Evolutionary conservation across 345 rosid species (phyloP).

Genomic region (Gossypium turneri): DNA sequence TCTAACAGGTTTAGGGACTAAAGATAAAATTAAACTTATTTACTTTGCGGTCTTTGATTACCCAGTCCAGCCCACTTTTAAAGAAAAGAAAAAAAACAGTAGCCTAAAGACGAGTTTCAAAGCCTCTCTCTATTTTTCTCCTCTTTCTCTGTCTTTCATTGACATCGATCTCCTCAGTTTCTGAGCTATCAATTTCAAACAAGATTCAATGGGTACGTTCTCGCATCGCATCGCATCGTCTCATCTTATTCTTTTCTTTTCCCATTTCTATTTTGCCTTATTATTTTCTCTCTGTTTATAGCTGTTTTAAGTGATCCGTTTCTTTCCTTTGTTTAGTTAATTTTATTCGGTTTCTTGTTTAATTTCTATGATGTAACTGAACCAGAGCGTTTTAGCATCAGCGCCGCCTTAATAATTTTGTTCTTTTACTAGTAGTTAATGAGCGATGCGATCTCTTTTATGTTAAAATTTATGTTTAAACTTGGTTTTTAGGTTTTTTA

Average conservation of each 20-base stretch:
- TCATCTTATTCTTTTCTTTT: neutral
- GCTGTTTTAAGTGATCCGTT: neutral
- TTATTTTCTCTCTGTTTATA: neutral
- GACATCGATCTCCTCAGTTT: constrained; percentile 10
- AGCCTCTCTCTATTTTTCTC: neutral
- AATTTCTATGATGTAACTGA: constrained; percentile 9
- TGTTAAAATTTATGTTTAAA: neutral
- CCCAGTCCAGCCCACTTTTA: constrained; percentile 8
- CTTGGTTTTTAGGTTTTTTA: neutral
- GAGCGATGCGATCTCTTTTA: constrained; percentile 8
- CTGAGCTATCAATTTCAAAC: neutral
- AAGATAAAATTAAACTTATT: neutral
- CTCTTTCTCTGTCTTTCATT: neutral
- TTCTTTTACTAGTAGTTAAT: constrained; percentile 16
- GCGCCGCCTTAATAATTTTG: neutral
- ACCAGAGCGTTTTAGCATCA: constrained; percentile 3
- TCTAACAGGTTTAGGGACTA: neutral
- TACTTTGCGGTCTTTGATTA: neutral
- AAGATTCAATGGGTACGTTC: constrained; percentile 20
- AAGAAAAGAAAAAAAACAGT: neutral
- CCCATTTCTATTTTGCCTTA: neutral
- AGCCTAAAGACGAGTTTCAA: neutral
- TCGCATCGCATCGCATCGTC: neutral
- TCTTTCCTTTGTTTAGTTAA: neutral
- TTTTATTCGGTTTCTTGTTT: constrained; percentile 9